Evolutionary conservation across 1,284 basidiomycete species (phyloP), one percentile per base, ranked within the genome.

Genomic region (Apiotrichum mycotoxinovorans): DNA sequence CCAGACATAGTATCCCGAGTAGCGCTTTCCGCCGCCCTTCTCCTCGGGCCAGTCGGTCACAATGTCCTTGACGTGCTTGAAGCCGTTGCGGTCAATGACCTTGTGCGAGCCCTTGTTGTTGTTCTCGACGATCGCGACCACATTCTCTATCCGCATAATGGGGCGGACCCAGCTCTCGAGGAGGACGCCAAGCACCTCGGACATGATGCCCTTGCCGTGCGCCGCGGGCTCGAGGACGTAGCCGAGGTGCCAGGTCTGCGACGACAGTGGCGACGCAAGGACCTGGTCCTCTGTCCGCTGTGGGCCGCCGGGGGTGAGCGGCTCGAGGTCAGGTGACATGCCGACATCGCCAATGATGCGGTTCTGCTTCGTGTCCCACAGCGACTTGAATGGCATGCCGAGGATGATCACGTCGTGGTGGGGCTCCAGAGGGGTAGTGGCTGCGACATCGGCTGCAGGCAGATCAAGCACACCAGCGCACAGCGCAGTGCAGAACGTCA

Each of bases 21-120:
- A 42, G 10, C 50, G 48, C 20, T 44, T 46, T 4, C 61, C 61
- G 14, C 64, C 66, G 15, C 63, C 64, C 54, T 68, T 68, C 20
- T 61, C 61, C 52, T 57, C 61, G 2, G 66, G 63, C 64, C 63
- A 66, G 33, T 56, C 35, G 15, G 57, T 54, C 20, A 37, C 23
- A 15, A 54, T 27, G 18, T 51, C 49, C 12, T 41, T 45, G 25
- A 58, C 40, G 12, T 38, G 18, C 27, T 25, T 22, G 42, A 66
- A 52, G n/a, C 64, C 62, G 37, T 63, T 64, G 34, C 53, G 45
- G n/a, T 5, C 18, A 8, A 63, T 18, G 14, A 65, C 57, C 3
- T 15, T 26, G 2, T n/a, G 27, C 15, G 48, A 53, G 5, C 49
- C 60, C 17, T 44, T 27, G 41, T 65, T 65, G 52, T 65, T 54